Evolutionary conservation across 2,329 filamentous ascomycete genomes (phyloP), one percentile per base, ranked within the genome.

Genomic region (Penicillium griseofulvum): DNA sequence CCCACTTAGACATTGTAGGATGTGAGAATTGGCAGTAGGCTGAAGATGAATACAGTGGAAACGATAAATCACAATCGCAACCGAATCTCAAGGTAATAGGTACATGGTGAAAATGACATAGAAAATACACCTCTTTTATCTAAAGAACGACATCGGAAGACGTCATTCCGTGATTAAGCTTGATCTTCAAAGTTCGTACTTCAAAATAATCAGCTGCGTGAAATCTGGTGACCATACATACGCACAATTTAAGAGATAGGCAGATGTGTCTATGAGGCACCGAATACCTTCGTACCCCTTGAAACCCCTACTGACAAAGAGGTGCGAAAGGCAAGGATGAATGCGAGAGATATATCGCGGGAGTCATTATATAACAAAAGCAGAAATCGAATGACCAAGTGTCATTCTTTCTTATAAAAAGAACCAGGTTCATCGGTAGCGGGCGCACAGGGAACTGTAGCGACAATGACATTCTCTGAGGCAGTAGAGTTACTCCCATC

Each of bases 401-500:
- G 16, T 51, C 22, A 53, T 7, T 55, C 22, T 10, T 22, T n/a
- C 34, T 55, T 52, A 26, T 19, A 24, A 8, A 8, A 24, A 28
- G 24, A 3, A 6, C 0, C 22, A 3, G 22, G 37, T 36, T 14
- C 5, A 22, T 28, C 26, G 10, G 14, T 17, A 16, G 31, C 11
- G 10, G 10, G 5, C 4, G 1, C 9, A n/a, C 9, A 12, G 4
- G n/a, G 14, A 12, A 33, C 3, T 12, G 19, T 6, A 10, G 22
- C 12, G 11, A 5, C 16, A 9, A 31, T 24, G 6, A 22, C 33
- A 34, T 26, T 52, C 0, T 54, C 44, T 3, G 55, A 54, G 34
- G 19, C 16, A 8, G 14, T 16, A 16, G 55, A 55, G 17, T 26
- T 10, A 46, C 9, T 33, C 33, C 54, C 57, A 8, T 77, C 76